These are phyloP conservation scores for Conringia planisiliqua DNA, from an alignment of 345 rosid genomes.

Conservation along the genomic window DNA sequence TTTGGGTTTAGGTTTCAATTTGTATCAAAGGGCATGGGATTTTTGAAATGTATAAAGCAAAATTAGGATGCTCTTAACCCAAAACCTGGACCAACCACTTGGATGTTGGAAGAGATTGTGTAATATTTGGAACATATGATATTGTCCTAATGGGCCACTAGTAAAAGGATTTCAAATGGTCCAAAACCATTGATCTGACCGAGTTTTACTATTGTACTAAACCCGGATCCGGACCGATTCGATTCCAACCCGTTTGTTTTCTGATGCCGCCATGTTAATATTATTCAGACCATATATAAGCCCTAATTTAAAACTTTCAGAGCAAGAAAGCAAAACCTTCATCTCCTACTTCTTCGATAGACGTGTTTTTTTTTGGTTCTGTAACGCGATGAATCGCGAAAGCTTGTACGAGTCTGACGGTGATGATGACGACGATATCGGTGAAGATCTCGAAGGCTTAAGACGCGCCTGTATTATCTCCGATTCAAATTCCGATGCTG, in stretches of 20 bases:
- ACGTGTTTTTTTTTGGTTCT: background rate
- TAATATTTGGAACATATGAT: background rate
- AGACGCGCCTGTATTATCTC: conserved; percentile 58
- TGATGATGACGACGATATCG: conserved; percentile 40
- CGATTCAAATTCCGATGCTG: conserved; percentile 37
- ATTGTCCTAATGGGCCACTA: background rate
- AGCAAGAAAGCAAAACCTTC: background rate
- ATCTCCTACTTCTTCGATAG: background rate
- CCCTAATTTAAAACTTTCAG: background rate
- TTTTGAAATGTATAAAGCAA: conserved; percentile 5
- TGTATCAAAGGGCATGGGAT: background rate
- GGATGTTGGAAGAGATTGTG: background rate
- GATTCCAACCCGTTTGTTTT: background rate
- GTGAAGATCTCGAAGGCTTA: conserved; percentile 69
- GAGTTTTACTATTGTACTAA: too few species aligned
- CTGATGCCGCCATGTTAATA: background rate
- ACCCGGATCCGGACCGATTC: background rate
- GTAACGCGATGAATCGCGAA: conserved; percentile 28
- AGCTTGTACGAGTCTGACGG: conserved; percentile 21
- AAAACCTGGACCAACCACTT: background rate
- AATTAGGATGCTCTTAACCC: background rate
- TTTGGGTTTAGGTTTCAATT: background rate
- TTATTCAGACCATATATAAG: background rate
- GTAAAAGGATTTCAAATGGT: background rate
- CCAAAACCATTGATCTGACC: background rate